These are phyloP conservation scores for Prosopis cineraria DNA, from an alignment of 306 rosid genomes.

Conservation along the genomic window DNA sequence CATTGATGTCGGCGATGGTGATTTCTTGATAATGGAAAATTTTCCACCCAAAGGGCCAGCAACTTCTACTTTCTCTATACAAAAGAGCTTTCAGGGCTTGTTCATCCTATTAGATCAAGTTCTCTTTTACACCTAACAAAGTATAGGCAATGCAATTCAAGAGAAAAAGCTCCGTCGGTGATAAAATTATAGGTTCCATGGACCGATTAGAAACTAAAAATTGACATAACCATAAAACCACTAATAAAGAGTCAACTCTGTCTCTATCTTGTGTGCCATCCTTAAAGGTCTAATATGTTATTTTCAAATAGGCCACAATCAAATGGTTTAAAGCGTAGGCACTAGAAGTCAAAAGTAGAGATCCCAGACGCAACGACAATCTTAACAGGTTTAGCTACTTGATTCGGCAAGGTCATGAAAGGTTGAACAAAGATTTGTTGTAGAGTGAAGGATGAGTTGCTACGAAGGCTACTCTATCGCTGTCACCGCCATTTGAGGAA, in stretches of 20 bases:
- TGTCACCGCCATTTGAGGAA: too few species aligned
- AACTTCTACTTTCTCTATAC: constrained; percentile 47
- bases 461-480: too few species aligned
- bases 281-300: too few species aligned
- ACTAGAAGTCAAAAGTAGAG: too few species aligned
- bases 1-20: not conserved
- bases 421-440: too few species aligned
- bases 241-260: not conserved
- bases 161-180: not conserved
- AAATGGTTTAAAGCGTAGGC: too few species aligned
- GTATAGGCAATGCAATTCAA: not conserved
- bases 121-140: constrained; percentile 15
- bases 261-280: too few species aligned
- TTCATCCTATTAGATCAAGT: constrained; percentile 40
- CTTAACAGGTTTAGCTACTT: too few species aligned
- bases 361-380: too few species aligned
- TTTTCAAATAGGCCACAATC: too few species aligned
- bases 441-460: too few species aligned
- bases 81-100: constrained; percentile 45
- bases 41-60: constrained; percentile 42
- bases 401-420: too few species aligned
- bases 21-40: constrained; percentile 46
- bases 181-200: not conserved
- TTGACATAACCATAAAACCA: not conserved
- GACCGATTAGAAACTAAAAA: not conserved